Conservation (phyloP, 2,329 filamentous ascomycete species). For the Apiospora marii region DNA sequence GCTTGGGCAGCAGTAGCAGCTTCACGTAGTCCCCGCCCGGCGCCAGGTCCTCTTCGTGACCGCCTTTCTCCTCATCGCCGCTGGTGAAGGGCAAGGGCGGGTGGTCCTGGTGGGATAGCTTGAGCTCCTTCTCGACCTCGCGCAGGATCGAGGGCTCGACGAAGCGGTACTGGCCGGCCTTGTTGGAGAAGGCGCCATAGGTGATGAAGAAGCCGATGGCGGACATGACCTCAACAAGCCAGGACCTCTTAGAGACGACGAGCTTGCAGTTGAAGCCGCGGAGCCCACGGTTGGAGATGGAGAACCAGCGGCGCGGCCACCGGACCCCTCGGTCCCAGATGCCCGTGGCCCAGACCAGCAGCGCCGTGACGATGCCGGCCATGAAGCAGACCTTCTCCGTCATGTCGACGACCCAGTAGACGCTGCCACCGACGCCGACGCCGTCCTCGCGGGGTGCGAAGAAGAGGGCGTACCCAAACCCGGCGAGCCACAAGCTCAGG, state of each 20-base stretch:
- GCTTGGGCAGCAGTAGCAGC: constrained; percentile 88
- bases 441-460: constrained; percentile 96
- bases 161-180: constrained; percentile 75
- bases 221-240: constrained; percentile 80
- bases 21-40: constrained; percentile 92
- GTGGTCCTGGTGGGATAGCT: constrained; percentile 52
- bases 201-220: constrained; percentile 81
- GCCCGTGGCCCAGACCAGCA: constrained; percentile 91
- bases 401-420: constrained; percentile 96
- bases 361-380: constrained; percentile 85
- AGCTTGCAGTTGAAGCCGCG: constrained; percentile 96
- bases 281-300: constrained; percentile 86
- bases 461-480: constrained; percentile 91
- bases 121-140: constrained; percentile 67
- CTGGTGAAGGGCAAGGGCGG: constrained; percentile 49
- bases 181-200: constrained; percentile 71
- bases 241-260: constrained; percentile 83
- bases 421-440: constrained; percentile 85
- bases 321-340: constrained; percentile 96
- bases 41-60: constrained; percentile 88
- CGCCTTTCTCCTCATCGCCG: constrained; percentile 66
- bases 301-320: constrained; percentile 93
- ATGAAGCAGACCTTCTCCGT: constrained; percentile 91
- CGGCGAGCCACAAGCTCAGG: constrained; percentile 79
- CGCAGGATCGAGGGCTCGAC: constrained; percentile 71